These are phyloP conservation scores for Oemleria cerasiformis DNA, from an alignment of 306 rosid genomes.

Conservation along the genomic window DNA sequence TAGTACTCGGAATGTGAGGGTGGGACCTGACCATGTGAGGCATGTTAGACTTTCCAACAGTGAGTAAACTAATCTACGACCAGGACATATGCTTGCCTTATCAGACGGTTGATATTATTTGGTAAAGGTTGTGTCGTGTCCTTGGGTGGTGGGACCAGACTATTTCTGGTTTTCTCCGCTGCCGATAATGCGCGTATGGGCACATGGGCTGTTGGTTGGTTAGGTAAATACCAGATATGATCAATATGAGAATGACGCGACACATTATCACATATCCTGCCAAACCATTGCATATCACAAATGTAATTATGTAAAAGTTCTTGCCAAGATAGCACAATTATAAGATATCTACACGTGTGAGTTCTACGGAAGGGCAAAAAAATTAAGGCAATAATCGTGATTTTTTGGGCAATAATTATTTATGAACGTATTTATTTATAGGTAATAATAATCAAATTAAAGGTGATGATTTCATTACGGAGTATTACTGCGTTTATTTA, in stretches of 20 bases:
- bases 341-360: no score
- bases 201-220: slow-evolving; percentile 46
- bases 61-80: neutral
- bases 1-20: neutral
- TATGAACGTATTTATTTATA: no score
- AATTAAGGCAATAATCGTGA: no score
- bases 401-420: no score
- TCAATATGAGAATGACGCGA: neutral
- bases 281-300: neutral
- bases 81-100: neutral
- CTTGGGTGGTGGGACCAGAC: slow-evolving; percentile 12
- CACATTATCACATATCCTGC: slow-evolving; percentile 1
- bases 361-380: no score
- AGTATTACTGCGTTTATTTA: no score
- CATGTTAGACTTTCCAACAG: slow-evolving; percentile 1
- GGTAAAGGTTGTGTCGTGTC: neutral
- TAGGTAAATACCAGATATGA: neutral
- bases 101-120: neutral
- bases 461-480: no score
- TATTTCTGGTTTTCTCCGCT: slow-evolving; percentile 7
- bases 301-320: no score
- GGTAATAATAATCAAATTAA: no score
- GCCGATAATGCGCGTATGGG: slow-evolving; percentile 18
- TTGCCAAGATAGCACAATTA: no score
- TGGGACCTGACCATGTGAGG: slow-evolving; percentile 27